A percentile compares a stretch with the other conserved stretches of the same genome.
phyloP scores from a whole-genome alignment of 768 basidiomycete genomes.

The Suillus alpinus region DNA sequence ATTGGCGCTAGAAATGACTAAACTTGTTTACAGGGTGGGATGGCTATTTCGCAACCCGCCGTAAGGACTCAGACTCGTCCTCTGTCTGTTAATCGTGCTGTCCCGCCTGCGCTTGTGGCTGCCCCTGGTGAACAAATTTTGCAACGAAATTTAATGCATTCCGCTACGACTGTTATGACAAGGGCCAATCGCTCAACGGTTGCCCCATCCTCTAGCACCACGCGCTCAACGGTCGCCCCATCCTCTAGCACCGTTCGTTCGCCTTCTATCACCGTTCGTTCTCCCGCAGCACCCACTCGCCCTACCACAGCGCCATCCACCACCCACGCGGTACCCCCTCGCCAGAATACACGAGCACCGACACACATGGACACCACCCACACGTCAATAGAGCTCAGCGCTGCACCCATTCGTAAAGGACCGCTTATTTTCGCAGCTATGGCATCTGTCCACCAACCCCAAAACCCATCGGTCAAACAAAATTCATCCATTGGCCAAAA shows the following conservation, averaged over 20 bases:
- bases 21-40: slow-evolving; percentile 12
- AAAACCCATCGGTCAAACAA: neutral
- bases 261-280: neutral
- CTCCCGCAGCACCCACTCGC: no score
- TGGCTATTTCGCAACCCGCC: neutral
- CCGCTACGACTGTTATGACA: neutral
- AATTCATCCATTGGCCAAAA: neutral
- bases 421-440: slow-evolving; percentile 67
- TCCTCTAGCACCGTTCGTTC: neutral
- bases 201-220: neutral
- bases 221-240: neutral
- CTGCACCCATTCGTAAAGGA: slow-evolving; percentile 38
- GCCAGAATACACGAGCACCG: neutral
- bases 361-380: no score
- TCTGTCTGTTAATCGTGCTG: neutral
- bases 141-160: slow-evolving; percentile 9
- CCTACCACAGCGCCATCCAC: neutral
- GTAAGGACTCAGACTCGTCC: neutral
- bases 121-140: neutral
- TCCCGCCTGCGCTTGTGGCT: neutral
- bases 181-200: neutral
- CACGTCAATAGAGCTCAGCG: slow-evolving; percentile 8
- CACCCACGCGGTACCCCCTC: slow-evolving; percentile 21
- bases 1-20: slow-evolving; percentile 2
- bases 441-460: slow-evolving; percentile 11